Base-by-base conservation (phyloP, 306 rosid genomes). In the Corylus avellana region DNA sequence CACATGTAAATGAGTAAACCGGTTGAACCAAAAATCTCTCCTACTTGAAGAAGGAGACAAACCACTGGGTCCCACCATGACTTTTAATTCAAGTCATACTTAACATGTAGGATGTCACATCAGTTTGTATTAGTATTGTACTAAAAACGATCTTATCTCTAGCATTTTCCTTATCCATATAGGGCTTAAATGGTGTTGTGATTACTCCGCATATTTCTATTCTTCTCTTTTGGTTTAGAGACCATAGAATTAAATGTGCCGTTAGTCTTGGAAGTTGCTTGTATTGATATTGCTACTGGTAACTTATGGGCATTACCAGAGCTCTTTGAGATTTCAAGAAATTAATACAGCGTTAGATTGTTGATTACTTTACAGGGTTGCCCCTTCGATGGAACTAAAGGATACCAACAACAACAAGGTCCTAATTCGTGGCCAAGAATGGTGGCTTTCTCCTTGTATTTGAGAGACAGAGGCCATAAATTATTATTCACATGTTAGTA, bases 361-460 rank as follows among this genome's bases (percentile, higher is more conserved):
- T 29, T 61, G 78, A 72, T 17, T 44, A 25, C 14, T 48, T 7
- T 27, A 25, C 16, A 49, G 32, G 48, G 27, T 39, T 50, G 63
- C 54, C 35, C 35, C 47, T 25, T 9, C 47, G 32, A n/a, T 54
- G 2, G 67, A 58, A 74, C 9, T 35, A 5, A 29, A 74, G 68
- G 53, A 54, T 59, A 58, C 77, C 87, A 81, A 86, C 93, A 86
- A 67, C 75, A 81, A 87, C 93, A 86, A 67, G 77, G 84, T 84
- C 92, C 93, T 83, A 70, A 86, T 86, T 78, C 22, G 80, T 53
- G 79, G 93, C 89, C 89, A 78, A 73, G 22, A 79, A 82, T 79
- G 71, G 75, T 82, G 92, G 92, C 78, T 69, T 79, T 77, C 82
- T 63, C 70, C 50, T 16, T 86, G 90, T 77, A 79, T 84, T 79